Evolutionary conservation across 75 land plant genomes (phyloP).

Genomic region (Picea sitchensis): DNA sequence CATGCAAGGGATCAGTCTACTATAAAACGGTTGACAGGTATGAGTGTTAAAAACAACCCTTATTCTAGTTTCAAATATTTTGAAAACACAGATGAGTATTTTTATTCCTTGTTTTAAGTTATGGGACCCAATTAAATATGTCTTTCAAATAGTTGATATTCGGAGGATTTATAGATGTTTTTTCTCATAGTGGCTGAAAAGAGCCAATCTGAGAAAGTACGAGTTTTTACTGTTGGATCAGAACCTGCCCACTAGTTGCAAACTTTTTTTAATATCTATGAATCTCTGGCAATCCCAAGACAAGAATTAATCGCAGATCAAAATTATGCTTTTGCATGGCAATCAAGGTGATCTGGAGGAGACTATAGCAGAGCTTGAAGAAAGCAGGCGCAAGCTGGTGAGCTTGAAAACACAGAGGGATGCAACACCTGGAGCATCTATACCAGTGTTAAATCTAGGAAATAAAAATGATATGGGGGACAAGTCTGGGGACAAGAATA

Average conservation of each 20-base stretch:
- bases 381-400: constrained; percentile 76
- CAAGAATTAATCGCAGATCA: too few relatives aligned
- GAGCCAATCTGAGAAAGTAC: neutral
- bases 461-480: constrained; percentile 54
- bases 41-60: neutral
- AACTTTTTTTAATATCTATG: neutral
- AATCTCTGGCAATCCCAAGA: too few relatives aligned
- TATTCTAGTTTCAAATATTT: neutral
- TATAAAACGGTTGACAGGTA: constrained; percentile 73
- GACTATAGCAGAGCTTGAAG: constrained; percentile 81
- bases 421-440: constrained; percentile 34
- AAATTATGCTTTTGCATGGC: constrained; percentile 5
- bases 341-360: constrained; percentile 87
- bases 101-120: too few relatives aligned
- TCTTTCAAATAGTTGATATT: neutral
- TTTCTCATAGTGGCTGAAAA: neutral
- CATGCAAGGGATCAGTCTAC: constrained; percentile 61
- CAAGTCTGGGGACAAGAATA: constrained; percentile 45
- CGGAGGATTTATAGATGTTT: neutral
- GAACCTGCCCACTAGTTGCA: neutral
- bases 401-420: constrained; percentile 70
- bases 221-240: constrained; percentile 8
- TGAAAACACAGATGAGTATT: too few relatives aligned
- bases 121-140: too few relatives aligned
- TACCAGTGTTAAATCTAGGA: constrained; percentile 15